Conservation (phyloP, 1,139 yeast species). For the Saccharomyces hybrid region DNA sequence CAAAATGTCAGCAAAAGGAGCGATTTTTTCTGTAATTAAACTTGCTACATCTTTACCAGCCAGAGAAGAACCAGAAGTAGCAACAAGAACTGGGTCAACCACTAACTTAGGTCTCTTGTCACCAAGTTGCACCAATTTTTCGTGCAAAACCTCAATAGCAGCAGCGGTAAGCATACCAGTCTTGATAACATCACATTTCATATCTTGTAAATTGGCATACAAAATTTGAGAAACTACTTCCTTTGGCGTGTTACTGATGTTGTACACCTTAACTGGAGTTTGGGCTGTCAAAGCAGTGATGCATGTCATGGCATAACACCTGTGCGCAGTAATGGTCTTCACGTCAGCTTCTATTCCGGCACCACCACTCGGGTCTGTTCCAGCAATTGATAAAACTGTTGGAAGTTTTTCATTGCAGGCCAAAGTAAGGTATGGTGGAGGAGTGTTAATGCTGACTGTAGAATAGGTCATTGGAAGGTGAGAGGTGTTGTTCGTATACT, state of each 20-base stretch:
- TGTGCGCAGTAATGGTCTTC: slow-evolving; percentile 72
- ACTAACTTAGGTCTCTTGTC: too few species aligned
- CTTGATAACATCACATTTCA: too few species aligned
- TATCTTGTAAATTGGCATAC: too few species aligned
- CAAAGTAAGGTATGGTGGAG: slow-evolving; percentile 28
- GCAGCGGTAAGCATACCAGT: too few species aligned
- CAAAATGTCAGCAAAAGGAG: too few species aligned
- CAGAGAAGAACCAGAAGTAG: too few species aligned
- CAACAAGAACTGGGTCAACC: too few species aligned
- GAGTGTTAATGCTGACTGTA: slow-evolving; percentile 20
- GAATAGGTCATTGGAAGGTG: slow-evolving; percentile 12
- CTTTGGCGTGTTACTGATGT: slow-evolving; percentile 43
- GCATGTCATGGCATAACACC: slow-evolving; percentile 75
- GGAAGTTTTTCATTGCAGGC: slow-evolving; percentile 21
- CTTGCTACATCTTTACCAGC: too few species aligned
- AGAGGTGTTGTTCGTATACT: background rate
- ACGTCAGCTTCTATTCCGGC: slow-evolving; percentile 94
- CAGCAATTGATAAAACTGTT: slow-evolving; percentile 60
- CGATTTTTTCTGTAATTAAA: too few species aligned
- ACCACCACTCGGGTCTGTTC: slow-evolving; percentile 89
- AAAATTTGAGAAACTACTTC: slow-evolving; percentile 42
- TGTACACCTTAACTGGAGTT: slow-evolving; percentile 56
- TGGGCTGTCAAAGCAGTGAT: slow-evolving; percentile 81
- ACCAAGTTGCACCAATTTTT: too few species aligned
- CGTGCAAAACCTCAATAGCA: too few species aligned